A percentile compares a stretch with the other conserved stretches of the same genome.
phyloP scores from a whole-genome alignment of 2,329 filamentous ascomycete genomes.

The Stachybotrys chlorohalonatus region DNA sequence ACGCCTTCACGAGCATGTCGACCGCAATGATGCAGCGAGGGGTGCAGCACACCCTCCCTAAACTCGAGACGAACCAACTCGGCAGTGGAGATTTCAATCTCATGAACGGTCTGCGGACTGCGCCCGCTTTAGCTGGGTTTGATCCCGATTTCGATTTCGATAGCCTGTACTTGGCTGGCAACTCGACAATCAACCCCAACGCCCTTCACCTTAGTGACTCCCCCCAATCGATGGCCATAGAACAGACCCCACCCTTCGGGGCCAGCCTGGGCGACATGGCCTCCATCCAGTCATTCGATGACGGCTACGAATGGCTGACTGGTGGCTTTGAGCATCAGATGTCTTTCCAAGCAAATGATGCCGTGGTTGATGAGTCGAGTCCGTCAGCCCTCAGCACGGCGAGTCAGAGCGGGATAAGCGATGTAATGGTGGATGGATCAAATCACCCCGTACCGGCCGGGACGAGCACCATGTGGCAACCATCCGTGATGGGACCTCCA shows the following conservation, averaged over 20 bases:
- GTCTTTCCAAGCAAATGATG: constrained; percentile 63
- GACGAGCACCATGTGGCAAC: constrained; percentile 58
- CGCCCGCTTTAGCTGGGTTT: constrained; percentile 58
- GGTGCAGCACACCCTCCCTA: constrained; percentile 60
- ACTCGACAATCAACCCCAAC: constrained; percentile 57
- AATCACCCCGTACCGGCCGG: constrained; percentile 49
- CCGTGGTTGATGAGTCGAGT: constrained; percentile 83
- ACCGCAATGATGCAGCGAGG: constrained; percentile 57
- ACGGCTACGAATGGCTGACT: constrained; percentile 73
- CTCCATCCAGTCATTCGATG: constrained; percentile 55
- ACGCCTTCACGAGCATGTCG: constrained; percentile 67
- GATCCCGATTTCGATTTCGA: constrained; percentile 40
- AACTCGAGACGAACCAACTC: constrained; percentile 71
- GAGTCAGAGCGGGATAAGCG: constrained; percentile 84
- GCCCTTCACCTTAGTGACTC: constrained; percentile 79
- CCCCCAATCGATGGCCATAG: constrained; percentile 56
- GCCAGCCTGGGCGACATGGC: constrained; percentile 49
- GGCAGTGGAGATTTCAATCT: constrained; percentile 50
- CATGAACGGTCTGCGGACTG: constrained; percentile 62
- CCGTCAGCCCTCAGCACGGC: constrained; percentile 93
- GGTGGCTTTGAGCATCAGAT: constrained; percentile 74
- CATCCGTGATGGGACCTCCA: constrained; percentile 59
- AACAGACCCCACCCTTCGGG: constrained; percentile 52
- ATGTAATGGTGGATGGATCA: constrained; percentile 80
- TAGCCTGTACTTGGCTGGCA: constrained; percentile 55